These are phyloP conservation scores for Podosphaera xanthii DNA, from an alignment of 2,329 filamentous ascomycete genomes.

Conservation along the genomic window DNA sequence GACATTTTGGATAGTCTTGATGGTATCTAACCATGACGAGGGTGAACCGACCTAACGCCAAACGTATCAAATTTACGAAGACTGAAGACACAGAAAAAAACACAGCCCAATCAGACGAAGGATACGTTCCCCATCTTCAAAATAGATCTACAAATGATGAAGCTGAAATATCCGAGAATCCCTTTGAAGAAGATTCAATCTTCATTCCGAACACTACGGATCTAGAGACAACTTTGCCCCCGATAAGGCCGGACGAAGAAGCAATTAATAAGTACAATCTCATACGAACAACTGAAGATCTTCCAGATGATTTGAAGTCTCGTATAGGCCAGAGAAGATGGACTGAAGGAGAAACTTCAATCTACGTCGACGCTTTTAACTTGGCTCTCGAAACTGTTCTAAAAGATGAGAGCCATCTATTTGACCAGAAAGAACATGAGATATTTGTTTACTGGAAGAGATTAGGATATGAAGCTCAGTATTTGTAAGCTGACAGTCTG, in stretches of 20 bases:
- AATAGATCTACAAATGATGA: slow-evolving; percentile 10
- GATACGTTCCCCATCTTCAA: neutral
- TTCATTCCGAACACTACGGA: slow-evolving; percentile 28
- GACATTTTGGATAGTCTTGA: too few species aligned
- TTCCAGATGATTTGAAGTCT: slow-evolving; percentile 21
- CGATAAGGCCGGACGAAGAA: slow-evolving; percentile 40
- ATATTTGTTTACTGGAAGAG: slow-evolving; percentile 57
- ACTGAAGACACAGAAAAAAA: too few species aligned
- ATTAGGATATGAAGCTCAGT: slow-evolving; percentile 68
- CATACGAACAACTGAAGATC: slow-evolving; percentile 21
- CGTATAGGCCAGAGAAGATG: slow-evolving; percentile 37
- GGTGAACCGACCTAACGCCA: too few species aligned
- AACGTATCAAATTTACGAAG: too few species aligned
- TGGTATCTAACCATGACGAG: too few species aligned
- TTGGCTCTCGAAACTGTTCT: slow-evolving; percentile 74
- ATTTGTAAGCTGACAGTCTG: slow-evolving; percentile 36
- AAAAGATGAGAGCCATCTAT: slow-evolving; percentile 71
- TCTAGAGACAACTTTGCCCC: slow-evolving; percentile 48
- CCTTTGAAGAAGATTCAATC: slow-evolving; percentile 13
- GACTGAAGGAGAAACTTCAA: slow-evolving; percentile 59
- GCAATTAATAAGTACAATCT: slow-evolving; percentile 64
- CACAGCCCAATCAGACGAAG: too few species aligned
- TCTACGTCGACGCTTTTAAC: slow-evolving; percentile 96
- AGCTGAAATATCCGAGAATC: slow-evolving; percentile 17
- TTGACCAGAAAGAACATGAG: slow-evolving; percentile 52